These are phyloP conservation scores for Hamamelis virginiana DNA, from an alignment of 164 flowering plant genomes.

Conservation along the genomic window DNA sequence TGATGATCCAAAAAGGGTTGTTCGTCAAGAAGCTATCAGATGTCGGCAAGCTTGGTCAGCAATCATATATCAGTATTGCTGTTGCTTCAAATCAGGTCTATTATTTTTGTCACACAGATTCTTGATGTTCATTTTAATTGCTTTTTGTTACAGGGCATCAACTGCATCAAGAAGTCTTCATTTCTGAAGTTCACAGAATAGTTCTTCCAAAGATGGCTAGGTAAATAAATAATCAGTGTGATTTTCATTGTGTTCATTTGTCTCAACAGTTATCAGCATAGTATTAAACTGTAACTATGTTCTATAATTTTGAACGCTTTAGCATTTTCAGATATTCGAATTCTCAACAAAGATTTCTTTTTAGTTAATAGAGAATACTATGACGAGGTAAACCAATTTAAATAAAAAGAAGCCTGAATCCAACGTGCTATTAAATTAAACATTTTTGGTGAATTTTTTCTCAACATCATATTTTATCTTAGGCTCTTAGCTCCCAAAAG, in stretches of 20 bases:
- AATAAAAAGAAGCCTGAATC: neutral
- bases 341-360: neutral
- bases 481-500: too few species aligned
- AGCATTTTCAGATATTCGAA: neutral
- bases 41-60: slow-evolving; percentile 86
- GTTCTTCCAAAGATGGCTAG: slow-evolving; percentile 9
- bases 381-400: neutral
- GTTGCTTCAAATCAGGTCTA: neutral
- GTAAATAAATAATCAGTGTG: neutral
- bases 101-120: neutral
- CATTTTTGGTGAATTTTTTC: neutral
- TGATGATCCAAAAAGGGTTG: slow-evolving; percentile 85
- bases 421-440: neutral
- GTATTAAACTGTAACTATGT: too few species aligned
- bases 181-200: slow-evolving; percentile 9
- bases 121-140: neutral
- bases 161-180: slow-evolving; percentile 31
- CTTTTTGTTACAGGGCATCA: slow-evolving; percentile 42
- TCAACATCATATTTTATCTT: neutral
- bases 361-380: neutral
- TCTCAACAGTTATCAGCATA: too few species aligned
- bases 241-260: too few species aligned
- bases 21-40: slow-evolving; percentile 91
- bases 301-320: too few species aligned
- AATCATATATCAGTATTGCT: neutral